Evolutionary conservation across 2,329 filamentous ascomycete species (phyloP).

Genomic region (Thielaviopsis populi): DNA sequence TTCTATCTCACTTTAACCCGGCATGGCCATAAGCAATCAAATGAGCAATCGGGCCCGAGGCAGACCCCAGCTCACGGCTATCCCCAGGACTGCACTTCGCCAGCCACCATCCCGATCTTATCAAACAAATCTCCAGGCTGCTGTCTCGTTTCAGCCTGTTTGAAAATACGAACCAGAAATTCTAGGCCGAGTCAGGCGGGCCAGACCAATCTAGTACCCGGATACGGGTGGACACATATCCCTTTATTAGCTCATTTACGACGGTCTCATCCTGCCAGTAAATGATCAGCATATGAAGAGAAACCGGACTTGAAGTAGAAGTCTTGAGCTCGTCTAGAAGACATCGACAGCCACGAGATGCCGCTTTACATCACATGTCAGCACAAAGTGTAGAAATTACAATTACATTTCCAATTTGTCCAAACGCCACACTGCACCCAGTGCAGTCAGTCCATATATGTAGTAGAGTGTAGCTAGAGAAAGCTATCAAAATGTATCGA

Average conservation of each 20-base stretch:
- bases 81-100: neutral
- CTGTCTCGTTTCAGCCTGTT: neutral
- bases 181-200: neutral
- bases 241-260: too few species aligned
- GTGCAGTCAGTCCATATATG: neutral
- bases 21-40: neutral
- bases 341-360: neutral
- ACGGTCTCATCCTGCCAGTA: too few species aligned
- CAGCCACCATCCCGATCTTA: neutral
- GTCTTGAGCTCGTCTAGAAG: neutral
- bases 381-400: neutral
- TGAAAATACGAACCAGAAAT: too few species aligned
- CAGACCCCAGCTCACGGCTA: neutral
- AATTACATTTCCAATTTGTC: neutral
- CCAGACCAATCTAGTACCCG: too few species aligned
- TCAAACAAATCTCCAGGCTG: neutral
- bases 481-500: conserved; percentile 1
- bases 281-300: neutral
- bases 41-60: neutral
- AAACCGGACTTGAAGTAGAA: neutral
- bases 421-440: conserved; percentile 6
- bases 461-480: neutral
- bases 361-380: neutral
- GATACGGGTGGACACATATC: too few species aligned
- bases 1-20: too few species aligned